phyloP scores from a whole-genome alignment of 2,329 filamentous ascomycete genomes.

The Clarireedia homoeocarpa region DNA sequence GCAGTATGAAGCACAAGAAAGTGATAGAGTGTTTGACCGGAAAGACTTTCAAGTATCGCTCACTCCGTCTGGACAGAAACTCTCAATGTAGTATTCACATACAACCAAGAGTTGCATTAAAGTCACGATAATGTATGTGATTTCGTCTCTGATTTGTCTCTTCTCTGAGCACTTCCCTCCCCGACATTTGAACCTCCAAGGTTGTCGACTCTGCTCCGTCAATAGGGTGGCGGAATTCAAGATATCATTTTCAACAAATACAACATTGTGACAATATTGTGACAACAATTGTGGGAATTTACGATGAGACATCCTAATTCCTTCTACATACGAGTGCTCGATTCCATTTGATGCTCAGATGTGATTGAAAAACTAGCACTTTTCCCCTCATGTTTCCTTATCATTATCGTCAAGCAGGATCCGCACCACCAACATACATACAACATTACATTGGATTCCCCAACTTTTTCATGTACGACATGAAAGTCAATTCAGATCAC shows the following conservation, averaged over 20 bases:
- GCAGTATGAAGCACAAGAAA: not conserved
- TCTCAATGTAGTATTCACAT: slow-evolving; percentile 7
- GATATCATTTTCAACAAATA: not conserved
- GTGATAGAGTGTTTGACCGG: not conserved
- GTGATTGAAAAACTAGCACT: not conserved
- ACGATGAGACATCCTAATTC: not conserved
- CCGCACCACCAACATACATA: not conserved
- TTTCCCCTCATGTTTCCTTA: not conserved
- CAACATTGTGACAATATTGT: too few relatives aligned
- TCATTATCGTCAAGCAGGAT: slow-evolving; percentile 4
- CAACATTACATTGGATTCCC: not conserved
- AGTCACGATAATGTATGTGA: slow-evolving; percentile 2
- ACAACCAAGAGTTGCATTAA: not conserved
- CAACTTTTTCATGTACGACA: not conserved
- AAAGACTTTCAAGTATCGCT: not conserved
- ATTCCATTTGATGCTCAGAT: not conserved
- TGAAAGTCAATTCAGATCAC: not conserved
- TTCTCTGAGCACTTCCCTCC: not conserved
- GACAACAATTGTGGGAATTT: not conserved
- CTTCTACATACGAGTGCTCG: too few relatives aligned
- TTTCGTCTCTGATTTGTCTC: slow-evolving; percentile 3
- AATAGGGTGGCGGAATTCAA: not conserved
- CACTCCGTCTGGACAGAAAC: not conserved
- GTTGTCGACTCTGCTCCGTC: not conserved
- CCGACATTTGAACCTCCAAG: not conserved